Percentiles rank a stretch among this genome's conserved stretches.
Conservation (phyloP, 768 basidiomycete species). For the Polyporus arcularius region DNA sequence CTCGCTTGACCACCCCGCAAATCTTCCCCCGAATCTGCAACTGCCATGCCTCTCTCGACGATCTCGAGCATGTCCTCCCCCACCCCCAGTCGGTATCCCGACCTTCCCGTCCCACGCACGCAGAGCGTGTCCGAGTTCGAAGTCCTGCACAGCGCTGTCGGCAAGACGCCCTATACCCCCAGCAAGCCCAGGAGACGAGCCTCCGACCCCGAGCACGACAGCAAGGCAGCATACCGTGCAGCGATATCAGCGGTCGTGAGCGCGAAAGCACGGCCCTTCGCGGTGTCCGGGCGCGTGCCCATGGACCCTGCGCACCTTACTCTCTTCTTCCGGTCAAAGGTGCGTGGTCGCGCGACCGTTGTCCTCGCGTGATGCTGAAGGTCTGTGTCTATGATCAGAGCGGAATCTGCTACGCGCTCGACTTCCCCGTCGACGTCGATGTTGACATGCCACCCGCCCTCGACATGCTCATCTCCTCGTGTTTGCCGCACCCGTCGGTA, state of each 20-base stretch:
- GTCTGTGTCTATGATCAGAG: slow-evolving; percentile 43
- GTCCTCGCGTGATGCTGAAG: not conserved
- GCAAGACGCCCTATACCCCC: slow-evolving; percentile 19
- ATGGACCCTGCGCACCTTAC: slow-evolving; percentile 67
- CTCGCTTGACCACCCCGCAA: not conserved
- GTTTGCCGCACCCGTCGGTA: slow-evolving; percentile 51
- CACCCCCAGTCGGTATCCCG: slow-evolving; percentile 41
- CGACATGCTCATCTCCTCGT: slow-evolving; percentile 76
- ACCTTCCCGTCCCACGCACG: slow-evolving; percentile 41
- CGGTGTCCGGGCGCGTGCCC: slow-evolving; percentile 67
- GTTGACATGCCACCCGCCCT: slow-evolving; percentile 75
- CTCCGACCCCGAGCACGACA: slow-evolving; percentile 46
- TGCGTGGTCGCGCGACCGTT: slow-evolving; percentile 30
- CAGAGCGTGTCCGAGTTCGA: slow-evolving; percentile 60
- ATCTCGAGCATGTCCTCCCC: slow-evolving; percentile 26
- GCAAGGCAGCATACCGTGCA: slow-evolving; percentile 54
- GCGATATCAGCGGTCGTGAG: slow-evolving; percentile 56
- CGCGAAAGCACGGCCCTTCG: slow-evolving; percentile 63
- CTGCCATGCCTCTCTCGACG: slow-evolving; percentile 23
- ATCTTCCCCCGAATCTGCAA: not conserved
- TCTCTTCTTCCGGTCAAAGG: slow-evolving; percentile 81
- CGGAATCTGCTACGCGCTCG: slow-evolving; percentile 77
- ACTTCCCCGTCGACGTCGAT: slow-evolving; percentile 79
- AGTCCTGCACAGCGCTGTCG: slow-evolving; percentile 47
- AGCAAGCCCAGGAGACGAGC: slow-evolving; percentile 25